Evolutionary conservation across 2,329 filamentous ascomycete genomes (phyloP).

Genomic region (Lasiodiplodia sp.): DNA sequence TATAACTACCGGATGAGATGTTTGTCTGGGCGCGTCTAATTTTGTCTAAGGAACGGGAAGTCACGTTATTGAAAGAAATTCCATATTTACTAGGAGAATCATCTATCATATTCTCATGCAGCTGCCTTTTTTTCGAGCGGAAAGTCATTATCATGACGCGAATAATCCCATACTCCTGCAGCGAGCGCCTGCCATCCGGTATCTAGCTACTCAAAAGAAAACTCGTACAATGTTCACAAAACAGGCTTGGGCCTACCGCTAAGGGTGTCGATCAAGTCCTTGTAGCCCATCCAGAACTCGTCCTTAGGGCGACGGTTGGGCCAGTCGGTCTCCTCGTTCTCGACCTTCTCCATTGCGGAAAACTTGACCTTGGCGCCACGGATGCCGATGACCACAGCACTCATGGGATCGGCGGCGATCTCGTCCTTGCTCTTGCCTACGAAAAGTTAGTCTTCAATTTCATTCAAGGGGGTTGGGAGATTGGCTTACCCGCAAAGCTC

Average conservation of each 20-base stretch:
- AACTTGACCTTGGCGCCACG: constrained; percentile 91
- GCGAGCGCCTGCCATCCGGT: constrained; percentile 25
- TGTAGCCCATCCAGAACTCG: constrained; percentile 85
- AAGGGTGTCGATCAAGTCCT: constrained; percentile 82
- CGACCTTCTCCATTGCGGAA: constrained; percentile 78
- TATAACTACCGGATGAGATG: background rate
- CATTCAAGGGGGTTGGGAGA: background rate
- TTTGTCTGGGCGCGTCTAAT: background rate
- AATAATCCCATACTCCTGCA: constrained; percentile 17
- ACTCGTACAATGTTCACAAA: constrained; percentile 4
- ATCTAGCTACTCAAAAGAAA: constrained; percentile 24
- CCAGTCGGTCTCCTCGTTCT: constrained; percentile 91
- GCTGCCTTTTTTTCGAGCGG: background rate
- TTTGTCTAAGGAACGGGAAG: too few species aligned
- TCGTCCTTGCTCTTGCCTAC: constrained; percentile 65
- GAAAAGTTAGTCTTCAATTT: background rate
- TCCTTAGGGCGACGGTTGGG: constrained; percentile 81
- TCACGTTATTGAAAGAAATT: background rate
- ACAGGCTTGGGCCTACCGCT: constrained; percentile 64
- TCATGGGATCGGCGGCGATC: constrained; percentile 76
- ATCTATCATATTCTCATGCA: constrained; percentile 29
- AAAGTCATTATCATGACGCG: constrained; percentile 26
- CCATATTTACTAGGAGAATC: constrained; percentile 9
- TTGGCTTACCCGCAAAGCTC: constrained; percentile 62
- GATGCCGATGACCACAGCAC: constrained; percentile 86